Evolutionary conservation across 2,329 filamentous ascomycete species (phyloP).

Genomic region (Xylaria sp.): DNA sequence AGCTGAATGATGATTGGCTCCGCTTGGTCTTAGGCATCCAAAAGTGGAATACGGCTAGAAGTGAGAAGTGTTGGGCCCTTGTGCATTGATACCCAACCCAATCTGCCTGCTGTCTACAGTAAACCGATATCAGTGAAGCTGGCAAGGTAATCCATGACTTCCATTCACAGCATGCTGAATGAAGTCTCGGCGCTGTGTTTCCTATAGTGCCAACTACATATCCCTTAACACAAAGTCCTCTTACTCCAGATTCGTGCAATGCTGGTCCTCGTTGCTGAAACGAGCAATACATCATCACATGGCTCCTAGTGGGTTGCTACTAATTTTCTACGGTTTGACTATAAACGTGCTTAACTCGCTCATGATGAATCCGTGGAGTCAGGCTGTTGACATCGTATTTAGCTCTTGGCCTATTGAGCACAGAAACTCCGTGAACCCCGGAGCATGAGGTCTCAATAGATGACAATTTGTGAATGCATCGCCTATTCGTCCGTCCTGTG

Average conservation of each 20-base stretch:
- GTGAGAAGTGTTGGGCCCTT: constrained; percentile 48
- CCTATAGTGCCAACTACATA: constrained; percentile 24
- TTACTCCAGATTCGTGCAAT: constrained; percentile 8
- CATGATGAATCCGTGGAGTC: constrained; percentile 19
- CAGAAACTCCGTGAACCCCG: constrained; percentile 18
- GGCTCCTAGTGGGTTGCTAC: constrained; percentile 9
- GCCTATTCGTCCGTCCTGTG: constrained; percentile 30
- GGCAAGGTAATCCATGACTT: constrained; percentile 26
- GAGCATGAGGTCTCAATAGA: constrained; percentile 20
- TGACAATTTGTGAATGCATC: constrained; percentile 30
- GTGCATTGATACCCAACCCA: constrained; percentile 60
- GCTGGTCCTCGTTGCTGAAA: constrained; percentile 2
- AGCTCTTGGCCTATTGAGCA: constrained; percentile 14
- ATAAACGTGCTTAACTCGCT: constrained; percentile 7
- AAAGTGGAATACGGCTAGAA: constrained; percentile 42
- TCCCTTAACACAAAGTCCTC: constrained; percentile 20
- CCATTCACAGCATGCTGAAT: constrained; percentile 24
- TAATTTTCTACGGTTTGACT: background rate
- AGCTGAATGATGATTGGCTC: constrained; percentile 29
- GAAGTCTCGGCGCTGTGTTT: constrained; percentile 14
- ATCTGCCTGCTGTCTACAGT: constrained; percentile 22
- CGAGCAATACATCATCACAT: constrained; percentile 16
- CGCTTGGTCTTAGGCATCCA: constrained; percentile 45
- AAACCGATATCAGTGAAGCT: constrained; percentile 29
- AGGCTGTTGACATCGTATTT: constrained; percentile 14